A percentile compares a stretch with the other conserved stretches of the same genome.
Conservation (phyloP, 768 basidiomycete species). For the Cystofilobasidium capitatum region DNA sequence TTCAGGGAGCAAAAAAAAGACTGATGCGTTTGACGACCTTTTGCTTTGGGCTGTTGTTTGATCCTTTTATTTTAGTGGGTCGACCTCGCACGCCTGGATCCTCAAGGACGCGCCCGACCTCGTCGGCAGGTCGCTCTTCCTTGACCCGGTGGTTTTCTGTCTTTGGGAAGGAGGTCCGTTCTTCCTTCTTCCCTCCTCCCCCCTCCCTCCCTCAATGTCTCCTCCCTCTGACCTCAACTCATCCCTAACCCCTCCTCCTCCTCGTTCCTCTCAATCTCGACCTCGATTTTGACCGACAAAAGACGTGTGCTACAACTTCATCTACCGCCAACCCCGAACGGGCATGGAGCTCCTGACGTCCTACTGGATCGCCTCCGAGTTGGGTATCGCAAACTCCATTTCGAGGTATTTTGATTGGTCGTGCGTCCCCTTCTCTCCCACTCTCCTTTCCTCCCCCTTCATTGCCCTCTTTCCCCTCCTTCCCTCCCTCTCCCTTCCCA, state of each 20-base stretch:
- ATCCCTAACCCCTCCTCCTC: not conserved
- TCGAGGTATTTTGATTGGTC: slow-evolving; percentile 43
- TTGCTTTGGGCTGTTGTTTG: slow-evolving; percentile 3
- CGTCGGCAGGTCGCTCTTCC: slow-evolving; percentile 67
- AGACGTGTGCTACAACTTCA: slow-evolving; percentile 87
- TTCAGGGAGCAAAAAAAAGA: not conserved
- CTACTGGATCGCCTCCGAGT: slow-evolving; percentile 78
- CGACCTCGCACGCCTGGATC: slow-evolving; percentile 80
- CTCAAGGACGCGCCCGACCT: slow-evolving; percentile 66
- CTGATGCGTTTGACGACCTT: not conserved
- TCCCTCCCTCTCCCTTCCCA: too few species aligned
- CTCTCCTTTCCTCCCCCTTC: not conserved
- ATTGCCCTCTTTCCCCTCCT: slow-evolving; percentile 16
- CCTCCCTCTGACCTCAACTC: not conserved
- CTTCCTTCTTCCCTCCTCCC: too few species aligned
- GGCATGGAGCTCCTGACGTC: slow-evolving; percentile 52
- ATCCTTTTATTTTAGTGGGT: slow-evolving; percentile 48
- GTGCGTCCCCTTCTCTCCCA: slow-evolving; percentile 10
- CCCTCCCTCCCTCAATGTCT: too few species aligned
- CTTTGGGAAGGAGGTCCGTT: slow-evolving; percentile 82
- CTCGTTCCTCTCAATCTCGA: not conserved
- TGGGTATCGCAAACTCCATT: slow-evolving; percentile 77
- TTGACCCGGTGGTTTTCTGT: slow-evolving; percentile 77
- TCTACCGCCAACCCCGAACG: slow-evolving; percentile 59
- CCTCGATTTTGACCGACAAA: slow-evolving; percentile 9